phyloP scores from a whole-genome alignment of 2,329 filamentous ascomycete species.

The Hymenoscyphus fraxineus region DNA sequence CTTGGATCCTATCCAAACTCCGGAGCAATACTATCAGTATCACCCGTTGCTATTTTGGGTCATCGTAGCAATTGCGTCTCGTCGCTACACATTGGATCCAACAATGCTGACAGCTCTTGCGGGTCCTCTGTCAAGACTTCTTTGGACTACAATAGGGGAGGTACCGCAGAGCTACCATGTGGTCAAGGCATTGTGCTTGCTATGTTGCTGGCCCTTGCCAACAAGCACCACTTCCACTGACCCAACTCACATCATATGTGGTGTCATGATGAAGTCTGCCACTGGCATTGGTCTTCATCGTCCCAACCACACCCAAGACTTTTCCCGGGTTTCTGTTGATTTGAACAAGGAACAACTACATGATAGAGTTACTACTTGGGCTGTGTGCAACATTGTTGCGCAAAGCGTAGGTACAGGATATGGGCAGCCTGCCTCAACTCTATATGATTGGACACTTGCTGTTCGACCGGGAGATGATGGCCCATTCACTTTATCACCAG shows the following conservation, averaged over 20 bases:
- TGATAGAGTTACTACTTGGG: constrained; percentile 77
- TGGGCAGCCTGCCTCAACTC: constrained; percentile 73
- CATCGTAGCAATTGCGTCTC: constrained; percentile 70
- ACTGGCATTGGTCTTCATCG: constrained; percentile 80
- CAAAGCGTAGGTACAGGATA: constrained; percentile 81
- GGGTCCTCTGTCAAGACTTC: constrained; percentile 62
- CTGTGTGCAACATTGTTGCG: constrained; percentile 79
- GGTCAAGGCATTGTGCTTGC: constrained; percentile 74
- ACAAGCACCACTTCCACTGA: constrained; percentile 78
- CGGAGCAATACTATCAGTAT: constrained; percentile 72
- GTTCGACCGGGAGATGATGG: constrained; percentile 57
- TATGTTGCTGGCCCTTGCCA: constrained; percentile 79
- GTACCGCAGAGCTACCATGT: constrained; percentile 77
- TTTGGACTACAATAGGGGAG: constrained; percentile 74
- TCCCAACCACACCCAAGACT: constrained; percentile 78
- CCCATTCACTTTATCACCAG: constrained; percentile 54
- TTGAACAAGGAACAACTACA: constrained; percentile 75
- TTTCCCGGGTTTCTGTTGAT: constrained; percentile 70
- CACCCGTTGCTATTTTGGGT: constrained; percentile 84
- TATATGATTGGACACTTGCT: constrained; percentile 71
- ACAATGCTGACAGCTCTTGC: constrained; percentile 63
- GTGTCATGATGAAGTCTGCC: constrained; percentile 83
- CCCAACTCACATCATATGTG: constrained; percentile 72
- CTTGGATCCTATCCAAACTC: constrained; percentile 60
- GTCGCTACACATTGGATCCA: constrained; percentile 61